phyloP scores from a whole-genome alignment of 2,329 filamentous ascomycete species.

The Microascus cirrosus region DNA sequence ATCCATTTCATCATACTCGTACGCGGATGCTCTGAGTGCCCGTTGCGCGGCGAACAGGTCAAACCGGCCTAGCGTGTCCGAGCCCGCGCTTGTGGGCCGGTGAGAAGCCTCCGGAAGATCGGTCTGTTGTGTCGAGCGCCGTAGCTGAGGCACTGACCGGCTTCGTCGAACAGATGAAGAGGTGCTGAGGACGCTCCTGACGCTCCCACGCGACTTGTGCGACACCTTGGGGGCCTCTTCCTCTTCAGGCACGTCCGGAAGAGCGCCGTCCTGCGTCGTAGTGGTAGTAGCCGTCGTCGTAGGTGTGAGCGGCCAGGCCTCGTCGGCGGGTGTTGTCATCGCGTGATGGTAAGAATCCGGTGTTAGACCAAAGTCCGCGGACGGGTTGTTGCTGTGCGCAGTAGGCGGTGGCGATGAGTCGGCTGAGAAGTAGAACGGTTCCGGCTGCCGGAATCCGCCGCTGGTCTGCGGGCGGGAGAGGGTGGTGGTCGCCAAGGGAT shows the following conservation, averaged over 20 bases:
- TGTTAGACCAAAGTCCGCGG: slow-evolving; percentile 8
- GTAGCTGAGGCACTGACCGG: slow-evolving; percentile 42
- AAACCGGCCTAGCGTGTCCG: slow-evolving; percentile 38
- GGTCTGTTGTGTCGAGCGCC: slow-evolving; percentile 23
- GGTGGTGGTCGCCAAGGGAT: slow-evolving; percentile 19
- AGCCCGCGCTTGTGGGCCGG: slow-evolving; percentile 34
- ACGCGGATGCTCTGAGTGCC: slow-evolving; percentile 8
- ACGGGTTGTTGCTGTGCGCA: not conserved
- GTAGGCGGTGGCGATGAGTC: slow-evolving; percentile 9
- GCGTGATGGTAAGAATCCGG: slow-evolving; percentile 22
- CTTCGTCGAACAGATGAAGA: slow-evolving; percentile 41
- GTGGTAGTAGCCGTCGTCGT: slow-evolving; percentile 11
- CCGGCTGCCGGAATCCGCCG: slow-evolving; percentile 31
- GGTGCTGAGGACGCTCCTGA: slow-evolving; percentile 34
- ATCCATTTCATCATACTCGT: slow-evolving; percentile 14
- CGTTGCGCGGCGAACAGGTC: slow-evolving; percentile 20
- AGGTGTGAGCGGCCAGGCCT: slow-evolving; percentile 31
- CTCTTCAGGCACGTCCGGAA: slow-evolving; percentile 53
- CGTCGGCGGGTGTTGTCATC: slow-evolving; percentile 28
- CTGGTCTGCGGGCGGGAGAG: slow-evolving; percentile 33
- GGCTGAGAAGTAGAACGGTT: slow-evolving; percentile 19
- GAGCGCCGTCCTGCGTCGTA: slow-evolving; percentile 25
- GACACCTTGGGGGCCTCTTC: slow-evolving; percentile 35
- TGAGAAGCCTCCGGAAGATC: slow-evolving; percentile 4
- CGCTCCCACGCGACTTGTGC: slow-evolving; percentile 29